A percentile compares a stretch with the other conserved stretches of the same genome.
Conservation (phyloP, 345 rosid species). For the Eucalyptus curtisii region DNA sequence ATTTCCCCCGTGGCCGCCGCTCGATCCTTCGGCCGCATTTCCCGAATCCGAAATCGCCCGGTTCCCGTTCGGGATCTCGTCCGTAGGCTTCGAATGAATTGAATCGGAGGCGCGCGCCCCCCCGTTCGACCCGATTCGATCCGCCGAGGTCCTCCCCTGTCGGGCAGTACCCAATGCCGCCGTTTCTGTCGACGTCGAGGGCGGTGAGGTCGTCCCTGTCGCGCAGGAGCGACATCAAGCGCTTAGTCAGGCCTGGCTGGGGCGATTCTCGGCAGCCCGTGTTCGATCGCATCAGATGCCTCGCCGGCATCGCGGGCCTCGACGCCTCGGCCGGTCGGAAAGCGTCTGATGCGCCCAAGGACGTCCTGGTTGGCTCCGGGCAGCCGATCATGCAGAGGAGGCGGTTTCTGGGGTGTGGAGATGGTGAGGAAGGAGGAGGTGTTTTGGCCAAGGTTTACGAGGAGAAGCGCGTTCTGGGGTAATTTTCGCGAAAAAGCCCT, state of each 20-base stretch:
- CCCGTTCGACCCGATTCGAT: neutral
- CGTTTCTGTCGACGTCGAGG: conserved; percentile 35
- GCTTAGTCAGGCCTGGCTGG: conserved; percentile 7
- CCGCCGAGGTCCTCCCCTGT: neutral
- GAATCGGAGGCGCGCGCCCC: neutral
- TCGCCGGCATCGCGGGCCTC: conserved; percentile 24
- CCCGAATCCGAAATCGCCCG: neutral
- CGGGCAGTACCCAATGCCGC: conserved; percentile 31
- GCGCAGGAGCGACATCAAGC: conserved; percentile 14
- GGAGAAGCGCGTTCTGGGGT: conserved; percentile 85
- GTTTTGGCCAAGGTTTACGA: conserved; percentile 76
- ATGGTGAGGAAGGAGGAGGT: conserved; percentile 83
- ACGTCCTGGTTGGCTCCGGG: neutral
- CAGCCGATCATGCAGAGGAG: conserved; percentile 31
- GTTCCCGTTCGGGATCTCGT: neutral
- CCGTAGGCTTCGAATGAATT: neutral
- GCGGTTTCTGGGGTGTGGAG: conserved; percentile 85
- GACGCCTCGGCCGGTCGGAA: conserved; percentile 4
- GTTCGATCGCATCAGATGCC: conserved; percentile 20
- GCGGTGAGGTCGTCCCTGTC: conserved; percentile 28
- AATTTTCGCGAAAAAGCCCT: neutral
- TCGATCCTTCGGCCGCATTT: neutral
- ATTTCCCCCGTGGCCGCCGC: neutral
- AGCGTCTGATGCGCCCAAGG: conserved; percentile 2
- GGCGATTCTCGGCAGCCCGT: neutral